A percentile compares a stretch with the other conserved stretches of the same genome.
Evolutionary conservation across 176 grass and related monocot species (phyloP).

Genomic region (Pontederia paniculata): DNA sequence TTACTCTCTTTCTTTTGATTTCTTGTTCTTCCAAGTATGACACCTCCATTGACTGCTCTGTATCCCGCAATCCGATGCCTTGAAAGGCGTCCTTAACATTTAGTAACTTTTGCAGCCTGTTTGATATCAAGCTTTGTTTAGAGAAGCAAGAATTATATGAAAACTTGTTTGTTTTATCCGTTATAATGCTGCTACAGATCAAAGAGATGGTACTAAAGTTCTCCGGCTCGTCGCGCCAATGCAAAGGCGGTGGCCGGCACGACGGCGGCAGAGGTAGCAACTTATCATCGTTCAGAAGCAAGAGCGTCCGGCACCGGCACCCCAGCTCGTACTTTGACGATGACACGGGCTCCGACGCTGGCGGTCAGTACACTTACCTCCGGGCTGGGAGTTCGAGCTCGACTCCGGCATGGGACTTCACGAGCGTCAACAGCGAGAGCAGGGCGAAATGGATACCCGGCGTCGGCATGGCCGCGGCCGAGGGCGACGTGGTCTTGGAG

Average conservation of each 20-base stretch:
- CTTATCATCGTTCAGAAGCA: conserved; percentile 23
- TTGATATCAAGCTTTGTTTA: conserved; percentile 1
- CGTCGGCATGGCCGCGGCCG: neutral
- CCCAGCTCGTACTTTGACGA: conserved; percentile 15
- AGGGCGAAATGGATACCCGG: conserved; percentile 20
- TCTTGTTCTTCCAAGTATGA: too few species aligned
- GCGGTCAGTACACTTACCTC: conserved; percentile 24
- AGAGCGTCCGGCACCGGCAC: conserved; percentile 33
- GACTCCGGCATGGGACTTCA: conserved; percentile 40
- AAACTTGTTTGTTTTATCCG: conserved; percentile 18
- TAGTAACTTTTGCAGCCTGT: neutral
- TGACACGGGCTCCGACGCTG: conserved; percentile 24
- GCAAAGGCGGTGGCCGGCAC: conserved; percentile 28
- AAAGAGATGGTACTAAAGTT: conserved; percentile 99
- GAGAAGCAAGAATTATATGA: neutral
- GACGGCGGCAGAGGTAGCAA: neutral
- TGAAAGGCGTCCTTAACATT: too few species aligned
- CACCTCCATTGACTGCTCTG: too few species aligned
- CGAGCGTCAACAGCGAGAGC: conserved; percentile 14
- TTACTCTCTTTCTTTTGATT: too few species aligned
- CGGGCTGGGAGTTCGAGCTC: conserved; percentile 12
- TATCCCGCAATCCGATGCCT: too few species aligned
- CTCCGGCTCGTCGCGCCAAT: conserved; percentile 64
- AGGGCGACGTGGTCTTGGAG: conserved; percentile 22
- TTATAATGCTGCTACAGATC: conserved; percentile 37